A percentile compares a stretch with the other conserved stretches of the same genome.
phyloP scores from a whole-genome alignment of 2,329 filamentous ascomycete species.

The Microcyclospora tardicrescens region DNA sequence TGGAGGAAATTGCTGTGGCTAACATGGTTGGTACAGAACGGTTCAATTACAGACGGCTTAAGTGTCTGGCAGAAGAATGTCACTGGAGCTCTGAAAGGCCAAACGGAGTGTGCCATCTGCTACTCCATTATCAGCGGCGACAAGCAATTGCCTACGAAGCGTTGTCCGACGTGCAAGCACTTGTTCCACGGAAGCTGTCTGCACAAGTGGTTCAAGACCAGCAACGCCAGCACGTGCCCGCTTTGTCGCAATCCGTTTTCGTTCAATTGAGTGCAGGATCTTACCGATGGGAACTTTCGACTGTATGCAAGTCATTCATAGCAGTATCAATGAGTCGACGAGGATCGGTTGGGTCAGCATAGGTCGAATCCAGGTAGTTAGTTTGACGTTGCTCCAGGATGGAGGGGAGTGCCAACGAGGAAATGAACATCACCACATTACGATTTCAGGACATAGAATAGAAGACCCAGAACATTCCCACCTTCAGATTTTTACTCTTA shows the following conservation, averaged over 20 bases:
- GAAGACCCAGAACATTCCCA: no score
- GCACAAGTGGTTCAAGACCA: conserved; percentile 95
- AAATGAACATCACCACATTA: no score
- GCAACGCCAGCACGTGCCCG: conserved; percentile 82
- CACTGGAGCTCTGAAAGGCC: conserved; percentile 74
- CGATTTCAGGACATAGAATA: no score
- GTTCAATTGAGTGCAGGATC: conserved; percentile 31
- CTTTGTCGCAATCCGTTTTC: conserved; percentile 82
- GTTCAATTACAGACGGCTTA: conserved; percentile 75
- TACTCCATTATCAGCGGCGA: conserved; percentile 87
- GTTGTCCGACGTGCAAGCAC: conserved; percentile 85
- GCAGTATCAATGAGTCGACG: no score
- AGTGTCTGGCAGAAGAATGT: conserved; percentile 79
- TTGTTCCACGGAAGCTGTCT: conserved; percentile 80
- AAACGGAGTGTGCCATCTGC: conserved; percentile 79
- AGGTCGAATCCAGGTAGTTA: no score
- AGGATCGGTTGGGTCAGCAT: no score
- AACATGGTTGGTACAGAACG: conserved; percentile 41
- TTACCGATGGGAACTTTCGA: no score
- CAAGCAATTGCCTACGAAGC: conserved; percentile 81
- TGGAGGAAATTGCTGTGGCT: conserved; percentile 1
- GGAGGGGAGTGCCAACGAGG: no score
- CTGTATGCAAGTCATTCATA: no score
- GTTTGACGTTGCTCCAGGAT: no score
- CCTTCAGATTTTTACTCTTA: no score